Evolutionary conservation across 495 filamentous ascomycete species (phyloP).

Genomic region (Pyrenula aspistea): DNA sequence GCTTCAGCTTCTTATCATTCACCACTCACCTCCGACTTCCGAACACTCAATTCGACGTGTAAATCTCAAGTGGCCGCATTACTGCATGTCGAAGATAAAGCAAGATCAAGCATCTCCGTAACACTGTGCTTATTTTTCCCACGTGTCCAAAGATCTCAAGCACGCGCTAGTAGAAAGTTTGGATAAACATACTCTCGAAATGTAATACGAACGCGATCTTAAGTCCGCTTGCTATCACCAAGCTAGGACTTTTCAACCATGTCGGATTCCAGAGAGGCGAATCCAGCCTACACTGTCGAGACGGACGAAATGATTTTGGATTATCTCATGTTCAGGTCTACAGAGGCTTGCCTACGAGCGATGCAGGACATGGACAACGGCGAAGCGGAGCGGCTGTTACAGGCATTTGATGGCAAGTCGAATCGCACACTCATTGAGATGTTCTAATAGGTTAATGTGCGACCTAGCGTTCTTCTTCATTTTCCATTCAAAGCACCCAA

Average conservation of each 20-base stretch:
- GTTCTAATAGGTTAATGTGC: not conserved
- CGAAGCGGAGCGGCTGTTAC: conserved; percentile 5
- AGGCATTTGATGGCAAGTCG: conserved; percentile 11
- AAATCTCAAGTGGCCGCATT: too few species aligned
- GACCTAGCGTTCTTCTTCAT: conserved; percentile 16
- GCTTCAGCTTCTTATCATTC: too few species aligned
- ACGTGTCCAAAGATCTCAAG: too few species aligned
- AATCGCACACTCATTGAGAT: not conserved
- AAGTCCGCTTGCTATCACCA: too few species aligned
- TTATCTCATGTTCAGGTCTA: conserved; percentile 20
- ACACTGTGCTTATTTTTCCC: too few species aligned
- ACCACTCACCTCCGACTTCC: too few species aligned
- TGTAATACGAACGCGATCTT: too few species aligned
- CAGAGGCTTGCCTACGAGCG: conserved; percentile 9
- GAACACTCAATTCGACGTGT: too few species aligned
- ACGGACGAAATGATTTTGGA: conserved; percentile 28
- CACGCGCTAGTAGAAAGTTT: too few species aligned
- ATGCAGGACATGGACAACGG: not conserved
- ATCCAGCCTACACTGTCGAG: conserved; percentile 5
- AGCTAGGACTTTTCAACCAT: not conserved
- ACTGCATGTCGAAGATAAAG: too few species aligned
- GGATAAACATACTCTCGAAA: too few species aligned
- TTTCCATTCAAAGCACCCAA: conserved; percentile 18
- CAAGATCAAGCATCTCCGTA: too few species aligned
- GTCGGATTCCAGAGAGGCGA: not conserved